Percentiles rank a stretch among this genome's conserved stretches.
These are phyloP conservation scores for Acer negundo DNA, from an alignment of 345 rosid species.

Conservation along the genomic window DNA sequence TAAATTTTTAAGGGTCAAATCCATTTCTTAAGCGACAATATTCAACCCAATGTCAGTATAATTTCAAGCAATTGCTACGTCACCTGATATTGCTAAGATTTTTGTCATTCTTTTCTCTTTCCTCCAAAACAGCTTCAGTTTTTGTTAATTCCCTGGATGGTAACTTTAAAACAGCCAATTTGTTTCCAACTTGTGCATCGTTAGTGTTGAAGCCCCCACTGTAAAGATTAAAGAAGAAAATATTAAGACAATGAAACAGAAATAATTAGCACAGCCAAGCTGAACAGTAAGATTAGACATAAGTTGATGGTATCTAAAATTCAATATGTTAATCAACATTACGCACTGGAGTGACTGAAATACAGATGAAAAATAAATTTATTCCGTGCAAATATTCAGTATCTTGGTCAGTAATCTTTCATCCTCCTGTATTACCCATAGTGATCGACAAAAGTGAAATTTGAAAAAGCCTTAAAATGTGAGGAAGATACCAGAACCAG, in stretches of 20 bases:
- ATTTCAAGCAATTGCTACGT: constrained; percentile 6
- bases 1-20: constrained; percentile 5
- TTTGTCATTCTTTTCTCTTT: constrained; percentile 30
- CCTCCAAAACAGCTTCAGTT: constrained; percentile 30
- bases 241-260: not conserved
- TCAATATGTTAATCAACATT: constrained; percentile 6
- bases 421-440: not conserved
- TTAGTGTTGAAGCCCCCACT: constrained; percentile 33
- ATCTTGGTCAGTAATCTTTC: not conserved
- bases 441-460: not conserved
- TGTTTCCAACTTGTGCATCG: constrained; percentile 34
- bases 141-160: constrained; percentile 19
- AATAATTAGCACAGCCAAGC: not conserved
- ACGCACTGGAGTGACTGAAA: not conserved
- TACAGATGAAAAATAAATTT: not conserved
- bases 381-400: not conserved
- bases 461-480: not conserved
- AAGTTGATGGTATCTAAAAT: not conserved
- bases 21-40: constrained; percentile 1
- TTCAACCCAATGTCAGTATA: not conserved
- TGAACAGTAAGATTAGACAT: not conserved
- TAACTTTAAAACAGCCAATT: constrained; percentile 24
- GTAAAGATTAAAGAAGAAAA: constrained; percentile 14
- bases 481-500: not conserved
- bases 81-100: constrained; percentile 41